phyloP scores from a whole-genome alignment of 257 asterid genomes.

The Rhazya stricta region DNA sequence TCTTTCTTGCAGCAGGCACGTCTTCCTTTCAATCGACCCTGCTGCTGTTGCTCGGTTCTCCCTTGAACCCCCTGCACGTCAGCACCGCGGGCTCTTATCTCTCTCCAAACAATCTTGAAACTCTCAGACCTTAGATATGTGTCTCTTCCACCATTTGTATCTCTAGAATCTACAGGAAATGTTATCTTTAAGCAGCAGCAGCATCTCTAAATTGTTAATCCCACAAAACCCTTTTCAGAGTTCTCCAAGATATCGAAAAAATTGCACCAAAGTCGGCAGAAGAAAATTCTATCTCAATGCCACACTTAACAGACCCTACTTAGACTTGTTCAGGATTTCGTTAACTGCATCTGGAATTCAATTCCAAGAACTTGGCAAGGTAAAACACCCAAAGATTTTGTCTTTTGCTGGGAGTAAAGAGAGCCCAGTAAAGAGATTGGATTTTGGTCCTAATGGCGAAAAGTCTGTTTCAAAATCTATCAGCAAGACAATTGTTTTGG shows the following conservation, averaged over 20 bases:
- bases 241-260: conserved; percentile 2
- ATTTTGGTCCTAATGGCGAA: conserved; percentile 20
- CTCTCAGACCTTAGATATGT: not conserved
- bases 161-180: not conserved
- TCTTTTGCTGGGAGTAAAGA: conserved; percentile 1
- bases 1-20: too few relatives aligned
- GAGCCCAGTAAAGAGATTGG: conserved; percentile 8
- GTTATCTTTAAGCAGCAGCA: conserved; percentile 6
- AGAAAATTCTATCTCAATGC: conserved; percentile 2
- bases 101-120: not conserved
- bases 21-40: too few relatives aligned
- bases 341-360: not conserved
- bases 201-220: conserved; percentile 5
- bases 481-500: conserved; percentile 55
- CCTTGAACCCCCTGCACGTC: not conserved
- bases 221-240: conserved; percentile 16
- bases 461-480: conserved; percentile 22
- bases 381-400: conserved; percentile 1
- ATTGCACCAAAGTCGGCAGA: not conserved
- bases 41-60: too few relatives aligned
- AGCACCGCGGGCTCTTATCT: not conserved
- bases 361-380: not conserved
- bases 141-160: not conserved
- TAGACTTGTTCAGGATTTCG: conserved; percentile 9
- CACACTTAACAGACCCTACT: not conserved